phyloP scores from a whole-genome alignment of 1,139 yeast genomes.

The Hyphopichia pseudoburtonii region DNA sequence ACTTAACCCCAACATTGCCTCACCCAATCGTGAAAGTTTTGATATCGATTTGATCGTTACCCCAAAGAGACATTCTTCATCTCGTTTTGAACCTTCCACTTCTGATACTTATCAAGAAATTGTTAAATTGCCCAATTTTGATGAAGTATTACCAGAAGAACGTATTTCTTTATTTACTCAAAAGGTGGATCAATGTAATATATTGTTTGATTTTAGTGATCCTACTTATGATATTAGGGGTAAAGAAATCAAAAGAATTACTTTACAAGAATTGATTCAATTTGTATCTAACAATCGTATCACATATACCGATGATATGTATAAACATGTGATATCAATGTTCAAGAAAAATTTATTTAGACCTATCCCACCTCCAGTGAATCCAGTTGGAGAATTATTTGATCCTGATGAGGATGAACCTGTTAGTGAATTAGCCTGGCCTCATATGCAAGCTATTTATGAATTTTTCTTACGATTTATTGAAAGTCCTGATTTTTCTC shows the following conservation, averaged over 20 bases:
- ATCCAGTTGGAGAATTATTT: conserved; percentile 91
- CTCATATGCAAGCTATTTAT: conserved; percentile 96
- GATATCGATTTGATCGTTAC: conserved; percentile 53
- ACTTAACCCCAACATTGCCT: conserved; percentile 41
- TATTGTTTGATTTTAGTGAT: conserved; percentile 90
- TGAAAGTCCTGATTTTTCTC: conserved; percentile 93
- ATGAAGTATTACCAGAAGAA: conserved; percentile 86
- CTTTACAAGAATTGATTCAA: conserved; percentile 85
- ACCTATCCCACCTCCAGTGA: conserved; percentile 97
- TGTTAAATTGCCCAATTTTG: conserved; percentile 81
- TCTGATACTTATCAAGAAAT: conserved; percentile 65
- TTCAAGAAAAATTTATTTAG: conserved; percentile 85
- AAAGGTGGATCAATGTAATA: conserved; percentile 91
- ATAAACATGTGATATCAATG: conserved; percentile 85
- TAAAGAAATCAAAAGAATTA: conserved; percentile 83
- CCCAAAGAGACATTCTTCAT: conserved; percentile 92
- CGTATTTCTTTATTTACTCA: conserved; percentile 79
- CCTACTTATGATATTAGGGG: conserved; percentile 91
- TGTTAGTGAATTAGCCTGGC: conserved; percentile 95
- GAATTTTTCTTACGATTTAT: conserved; percentile 91
- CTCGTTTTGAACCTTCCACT: conserved; percentile 82
- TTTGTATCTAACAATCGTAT: conserved; percentile 81
- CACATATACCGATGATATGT: conserved; percentile 88
- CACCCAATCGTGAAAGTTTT: conserved; percentile 45
- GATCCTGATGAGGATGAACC: conserved; percentile 99